phyloP scores from a whole-genome alignment of 2,329 filamentous ascomycete species.

The Penicillium frequentans region DNA sequence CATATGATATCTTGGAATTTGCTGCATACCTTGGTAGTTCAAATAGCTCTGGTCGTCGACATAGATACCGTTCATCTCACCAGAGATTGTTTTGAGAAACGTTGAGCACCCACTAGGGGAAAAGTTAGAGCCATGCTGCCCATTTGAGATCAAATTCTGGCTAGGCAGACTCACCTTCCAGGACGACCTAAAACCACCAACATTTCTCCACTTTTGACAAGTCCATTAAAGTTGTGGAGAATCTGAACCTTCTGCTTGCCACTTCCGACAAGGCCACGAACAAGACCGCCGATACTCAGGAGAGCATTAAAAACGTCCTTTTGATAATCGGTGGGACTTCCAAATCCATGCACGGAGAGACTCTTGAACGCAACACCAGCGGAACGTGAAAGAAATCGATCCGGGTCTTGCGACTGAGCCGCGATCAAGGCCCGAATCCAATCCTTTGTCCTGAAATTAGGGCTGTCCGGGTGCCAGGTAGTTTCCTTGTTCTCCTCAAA shows the following conservation, averaged over 20 bases:
- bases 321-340: slow-evolving; percentile 68
- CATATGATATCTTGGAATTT: background rate
- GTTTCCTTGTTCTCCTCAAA: background rate
- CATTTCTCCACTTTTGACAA: slow-evolving; percentile 82
- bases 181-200: slow-evolving; percentile 77
- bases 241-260: slow-evolving; percentile 69
- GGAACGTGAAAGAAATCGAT: background rate
- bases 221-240: slow-evolving; percentile 61
- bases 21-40: background rate
- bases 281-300: slow-evolving; percentile 55
- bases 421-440: background rate
- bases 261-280: background rate
- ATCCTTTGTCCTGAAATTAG: background rate
- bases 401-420: background rate
- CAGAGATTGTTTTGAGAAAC: slow-evolving; percentile 67
- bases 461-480: background rate
- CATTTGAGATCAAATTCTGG: background rate
- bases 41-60: slow-evolving; percentile 46
- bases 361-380: slow-evolving; percentile 42
- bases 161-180: slow-evolving; percentile 41
- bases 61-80: slow-evolving; percentile 62
- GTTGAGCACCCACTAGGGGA: slow-evolving; percentile 64
- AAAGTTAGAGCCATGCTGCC: background rate
- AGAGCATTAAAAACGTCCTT: slow-evolving; percentile 68
- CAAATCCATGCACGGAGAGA: slow-evolving; percentile 72